Conservation (phyloP, 2,329 filamentous ascomycete genomes). For the Fusarium sp. region DNA sequence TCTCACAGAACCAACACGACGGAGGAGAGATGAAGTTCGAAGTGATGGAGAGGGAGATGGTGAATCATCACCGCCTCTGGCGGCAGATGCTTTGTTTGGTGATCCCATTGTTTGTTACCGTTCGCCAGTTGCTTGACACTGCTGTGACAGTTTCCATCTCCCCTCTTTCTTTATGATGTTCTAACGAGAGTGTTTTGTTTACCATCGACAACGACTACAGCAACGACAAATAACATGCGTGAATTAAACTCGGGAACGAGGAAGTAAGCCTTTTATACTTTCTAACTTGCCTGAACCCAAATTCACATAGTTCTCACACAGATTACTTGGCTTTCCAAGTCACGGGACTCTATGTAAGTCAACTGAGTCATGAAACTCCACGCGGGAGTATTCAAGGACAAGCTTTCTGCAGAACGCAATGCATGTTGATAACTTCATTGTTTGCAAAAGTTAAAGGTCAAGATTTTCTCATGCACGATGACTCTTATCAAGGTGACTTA, state of each 20-base stretch:
- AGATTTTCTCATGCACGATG: neutral
- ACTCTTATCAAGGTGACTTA: neutral
- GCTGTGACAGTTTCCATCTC: neutral
- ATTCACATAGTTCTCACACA: neutral
- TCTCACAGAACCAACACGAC: constrained; percentile 24
- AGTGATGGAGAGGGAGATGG: constrained; percentile 16
- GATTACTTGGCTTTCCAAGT: neutral
- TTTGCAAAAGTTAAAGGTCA: neutral
- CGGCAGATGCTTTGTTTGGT: neutral
- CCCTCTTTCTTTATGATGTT: neutral
- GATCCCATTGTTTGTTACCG: constrained; percentile 15
- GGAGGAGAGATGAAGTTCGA: constrained; percentile 27
- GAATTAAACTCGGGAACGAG: neutral
- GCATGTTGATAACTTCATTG: neutral
- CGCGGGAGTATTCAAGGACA: neutral
- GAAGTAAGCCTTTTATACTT: constrained; percentile 1
- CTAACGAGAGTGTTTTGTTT: neutral
- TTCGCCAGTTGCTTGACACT: constrained; percentile 3
- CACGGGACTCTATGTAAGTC: neutral
- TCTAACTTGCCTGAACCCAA: constrained; percentile 1
- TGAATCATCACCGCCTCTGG: neutral
- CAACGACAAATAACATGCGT: neutral
- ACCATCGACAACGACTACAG: neutral
- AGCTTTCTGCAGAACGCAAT: neutral
- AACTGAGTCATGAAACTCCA: neutral